These are phyloP conservation scores for Plantago elongata DNA, from an alignment of 257 asterid genomes.

Conservation along the genomic window DNA sequence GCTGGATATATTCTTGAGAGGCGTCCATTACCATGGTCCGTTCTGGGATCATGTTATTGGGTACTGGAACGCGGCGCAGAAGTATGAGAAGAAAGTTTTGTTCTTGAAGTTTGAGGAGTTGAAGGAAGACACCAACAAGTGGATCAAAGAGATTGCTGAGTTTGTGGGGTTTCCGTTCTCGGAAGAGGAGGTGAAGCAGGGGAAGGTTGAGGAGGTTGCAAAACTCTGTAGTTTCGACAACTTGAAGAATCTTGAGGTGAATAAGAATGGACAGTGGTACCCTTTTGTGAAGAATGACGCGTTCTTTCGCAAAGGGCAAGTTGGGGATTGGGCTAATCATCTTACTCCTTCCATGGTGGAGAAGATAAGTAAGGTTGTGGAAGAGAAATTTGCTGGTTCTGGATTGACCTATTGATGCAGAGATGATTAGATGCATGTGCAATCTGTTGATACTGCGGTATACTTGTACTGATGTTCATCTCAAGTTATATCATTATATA, in stretches of 20 bases:
- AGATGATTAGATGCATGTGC: not conserved
- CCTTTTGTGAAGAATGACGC: constrained; percentile 8
- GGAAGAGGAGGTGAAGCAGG: constrained; percentile 5
- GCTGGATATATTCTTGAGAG: constrained; percentile 5
- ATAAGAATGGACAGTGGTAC: constrained; percentile 5
- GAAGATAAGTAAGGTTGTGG: constrained; percentile 8
- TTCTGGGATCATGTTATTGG: constrained; percentile 9
- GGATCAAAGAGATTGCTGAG: constrained; percentile 6
- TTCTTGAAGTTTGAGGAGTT: constrained; percentile 14
- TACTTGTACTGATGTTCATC: not conserved
- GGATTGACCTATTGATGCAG: constrained; percentile 6
- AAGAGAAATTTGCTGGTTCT: constrained; percentile 9
- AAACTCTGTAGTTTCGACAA: constrained; percentile 13
- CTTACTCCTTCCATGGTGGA: constrained; percentile 18
- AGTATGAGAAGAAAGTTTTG: constrained; percentile 4
- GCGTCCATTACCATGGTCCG: constrained; percentile 7
- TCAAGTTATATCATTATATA: not conserved
- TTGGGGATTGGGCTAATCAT: constrained; percentile 16
- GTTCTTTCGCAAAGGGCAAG: constrained; percentile 14
- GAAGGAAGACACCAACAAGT: constrained; percentile 4
- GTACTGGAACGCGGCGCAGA: constrained; percentile 4
- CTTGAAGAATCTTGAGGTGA: constrained; percentile 14
- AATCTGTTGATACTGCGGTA: not conserved
- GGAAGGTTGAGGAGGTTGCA: constrained; percentile 9
- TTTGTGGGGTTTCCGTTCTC: constrained; percentile 14